Percentiles rank a stretch among this genome's conserved stretches.
Conservation (phyloP, 1,284 basidiomycete species). For the Irpex sp. region DNA sequence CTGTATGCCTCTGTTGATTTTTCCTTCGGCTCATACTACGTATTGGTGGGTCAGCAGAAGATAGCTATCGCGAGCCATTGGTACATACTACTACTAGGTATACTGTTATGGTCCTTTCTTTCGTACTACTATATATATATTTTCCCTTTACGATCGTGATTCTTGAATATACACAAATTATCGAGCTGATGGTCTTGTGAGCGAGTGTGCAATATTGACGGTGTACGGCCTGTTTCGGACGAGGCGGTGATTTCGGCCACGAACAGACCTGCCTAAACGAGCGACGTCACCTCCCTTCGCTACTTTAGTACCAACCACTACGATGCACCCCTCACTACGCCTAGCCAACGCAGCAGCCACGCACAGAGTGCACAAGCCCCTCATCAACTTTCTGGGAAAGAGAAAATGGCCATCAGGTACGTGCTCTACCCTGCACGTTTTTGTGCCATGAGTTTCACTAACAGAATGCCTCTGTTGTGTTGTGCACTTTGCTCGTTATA, state of each 20-base stretch:
- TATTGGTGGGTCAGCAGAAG: too few species aligned
- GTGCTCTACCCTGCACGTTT: constrained; percentile 17
- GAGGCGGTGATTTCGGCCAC: background rate
- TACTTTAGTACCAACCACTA: constrained; percentile 1
- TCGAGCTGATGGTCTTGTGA: too few species aligned
- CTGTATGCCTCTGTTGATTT: too few species aligned
- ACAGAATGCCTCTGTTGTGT: background rate
- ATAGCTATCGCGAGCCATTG: too few species aligned
- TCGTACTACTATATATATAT: too few species aligned
- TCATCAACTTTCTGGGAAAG: constrained; percentile 80
- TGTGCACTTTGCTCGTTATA: constrained; percentile 2
- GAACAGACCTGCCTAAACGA: background rate
- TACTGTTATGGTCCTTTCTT: too few species aligned
- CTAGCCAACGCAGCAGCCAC: constrained; percentile 25
- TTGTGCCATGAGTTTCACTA: background rate
- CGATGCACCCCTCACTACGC: constrained; percentile 48
- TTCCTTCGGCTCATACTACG: too few species aligned
- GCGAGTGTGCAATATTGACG: too few species aligned
- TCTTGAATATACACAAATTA: too few species aligned
- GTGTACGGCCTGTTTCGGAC: background rate
- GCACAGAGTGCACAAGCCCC: constrained; percentile 52
- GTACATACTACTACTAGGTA: too few species aligned
- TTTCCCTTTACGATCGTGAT: too few species aligned
- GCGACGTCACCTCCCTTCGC: background rate
- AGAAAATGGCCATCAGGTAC: constrained; percentile 57